Evolutionary conservation across 371 early-diverging fungal genomes (phyloP).

Genomic region (Dichotomocladium elegans): DNA sequence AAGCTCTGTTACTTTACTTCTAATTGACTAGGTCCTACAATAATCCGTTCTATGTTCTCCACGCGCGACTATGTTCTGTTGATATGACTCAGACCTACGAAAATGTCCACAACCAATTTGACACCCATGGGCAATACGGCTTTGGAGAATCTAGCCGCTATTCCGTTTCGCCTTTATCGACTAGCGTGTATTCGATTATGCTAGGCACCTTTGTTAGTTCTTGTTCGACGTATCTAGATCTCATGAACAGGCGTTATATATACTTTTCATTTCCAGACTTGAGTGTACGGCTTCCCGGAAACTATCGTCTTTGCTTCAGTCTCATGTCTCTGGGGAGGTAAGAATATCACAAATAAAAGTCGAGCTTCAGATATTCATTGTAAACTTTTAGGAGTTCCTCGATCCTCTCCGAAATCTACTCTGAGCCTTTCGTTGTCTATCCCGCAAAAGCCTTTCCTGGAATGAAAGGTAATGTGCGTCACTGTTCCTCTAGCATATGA

Average conservation of each 20-base stretch:
- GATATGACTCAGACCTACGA: constrained; percentile 17
- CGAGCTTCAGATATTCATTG: neutral
- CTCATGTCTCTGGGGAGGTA: constrained; percentile 31
- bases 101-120: no score
- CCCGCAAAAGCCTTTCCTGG: constrained; percentile 61
- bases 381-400: constrained; percentile 9
- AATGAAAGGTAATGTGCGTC: constrained; percentile 49
- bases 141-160: no score
- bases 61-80: constrained; percentile 21
- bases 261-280: constrained; percentile 48
- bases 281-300: constrained; percentile 39
- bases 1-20: neutral
- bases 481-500: no score
- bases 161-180: no score
- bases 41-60: constrained; percentile 22
- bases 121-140: no score
- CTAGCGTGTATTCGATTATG: no score
- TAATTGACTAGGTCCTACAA: constrained; percentile 6
- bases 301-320: constrained; percentile 41
- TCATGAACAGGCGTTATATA: constrained; percentile 38
- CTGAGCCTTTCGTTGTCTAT: constrained; percentile 48
- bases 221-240: constrained; percentile 38
- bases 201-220: constrained; percentile 58
- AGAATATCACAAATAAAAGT: no score
- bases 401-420: constrained; percentile 22